Percentiles rank a stretch among this genome's conserved stretches.
phyloP scores from a whole-genome alignment of 2,329 filamentous ascomycete species.

The Fusarium austroafricanum region DNA sequence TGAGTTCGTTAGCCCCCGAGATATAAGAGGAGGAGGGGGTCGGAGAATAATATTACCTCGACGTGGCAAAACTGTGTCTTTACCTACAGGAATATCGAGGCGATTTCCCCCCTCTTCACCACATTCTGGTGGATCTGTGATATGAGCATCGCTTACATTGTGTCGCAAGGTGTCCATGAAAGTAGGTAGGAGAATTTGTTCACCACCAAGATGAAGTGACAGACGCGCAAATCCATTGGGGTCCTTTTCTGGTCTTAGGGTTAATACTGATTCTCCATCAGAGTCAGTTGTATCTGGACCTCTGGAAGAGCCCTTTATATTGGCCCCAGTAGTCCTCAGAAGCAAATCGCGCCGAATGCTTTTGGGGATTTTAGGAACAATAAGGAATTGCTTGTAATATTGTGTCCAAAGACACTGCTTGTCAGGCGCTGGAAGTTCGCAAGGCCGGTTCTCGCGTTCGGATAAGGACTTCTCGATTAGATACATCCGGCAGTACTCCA shows the following conservation, averaged over 20 bases:
- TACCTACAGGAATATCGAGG: background rate
- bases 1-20: conserved; percentile 1
- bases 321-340: background rate
- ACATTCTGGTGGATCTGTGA: background rate
- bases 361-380: conserved; percentile 51
- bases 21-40: background rate
- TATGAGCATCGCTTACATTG: conserved; percentile 1
- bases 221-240: conserved; percentile 45
- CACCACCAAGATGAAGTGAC: conserved; percentile 48
- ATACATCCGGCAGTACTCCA: conserved; percentile 55
- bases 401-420: conserved; percentile 52
- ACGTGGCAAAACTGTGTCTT: background rate
- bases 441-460: conserved; percentile 42
- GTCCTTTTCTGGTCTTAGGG: conserved; percentile 17
- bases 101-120: background rate
- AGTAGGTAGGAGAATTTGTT: conserved; percentile 42
- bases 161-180: conserved; percentile 38
- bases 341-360: conserved; percentile 39
- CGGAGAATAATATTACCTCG: conserved; percentile 1
- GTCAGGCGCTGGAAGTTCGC: conserved; percentile 47
- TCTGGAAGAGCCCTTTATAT: background rate
- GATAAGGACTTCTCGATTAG: conserved; percentile 50
- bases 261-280: conserved; percentile 40
- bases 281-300: conserved; percentile 12
- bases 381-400: conserved; percentile 52